These are phyloP conservation scores for Phytophthora pinifolia DNA, from an alignment of 352 stramenopile genomes.

Conservation along the genomic window DNA sequence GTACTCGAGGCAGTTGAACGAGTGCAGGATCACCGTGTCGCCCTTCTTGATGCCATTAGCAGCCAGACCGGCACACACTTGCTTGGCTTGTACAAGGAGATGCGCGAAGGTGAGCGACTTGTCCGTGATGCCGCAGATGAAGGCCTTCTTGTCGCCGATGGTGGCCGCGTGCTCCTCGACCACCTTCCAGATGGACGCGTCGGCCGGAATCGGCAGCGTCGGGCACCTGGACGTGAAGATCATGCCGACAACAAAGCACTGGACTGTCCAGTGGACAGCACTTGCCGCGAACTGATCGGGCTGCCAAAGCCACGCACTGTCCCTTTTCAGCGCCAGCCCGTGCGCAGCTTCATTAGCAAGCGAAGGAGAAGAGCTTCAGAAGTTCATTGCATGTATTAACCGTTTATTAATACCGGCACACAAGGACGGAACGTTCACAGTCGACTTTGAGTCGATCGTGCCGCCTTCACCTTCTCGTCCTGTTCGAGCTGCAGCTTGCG, in stretches of 20 bases:
- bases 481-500: constrained; percentile 65
- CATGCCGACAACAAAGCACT: constrained; percentile 15
- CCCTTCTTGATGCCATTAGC: constrained; percentile 40
- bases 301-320: constrained; percentile 7
- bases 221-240: constrained; percentile 44
- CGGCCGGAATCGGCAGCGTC: constrained; percentile 26
- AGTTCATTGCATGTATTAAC: too few relatives aligned
- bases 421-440: constrained; percentile 6
- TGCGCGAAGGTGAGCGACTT: constrained; percentile 37
- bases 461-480: constrained; percentile 31
- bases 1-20: constrained; percentile 28
- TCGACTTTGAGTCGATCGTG: constrained; percentile 10
- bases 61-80: constrained; percentile 38
- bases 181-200: constrained; percentile 40
- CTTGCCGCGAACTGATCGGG: constrained; percentile 3
- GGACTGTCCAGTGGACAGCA: too few relatives aligned
- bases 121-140: constrained; percentile 48
- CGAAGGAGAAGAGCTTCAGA: too few relatives aligned
- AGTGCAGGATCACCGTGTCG: constrained; percentile 32
- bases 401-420: too few relatives aligned
- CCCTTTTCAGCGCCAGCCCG: constrained; percentile 20
- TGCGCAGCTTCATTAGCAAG: background rate
- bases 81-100: constrained; percentile 23
- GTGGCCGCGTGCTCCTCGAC: constrained; percentile 35
- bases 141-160: constrained; percentile 28